Evolutionary conservation across 495 filamentous ascomycete genomes (phyloP), one percentile per base, ranked within the genome.

Genomic region (Aspergillus haitiensis): DNA sequence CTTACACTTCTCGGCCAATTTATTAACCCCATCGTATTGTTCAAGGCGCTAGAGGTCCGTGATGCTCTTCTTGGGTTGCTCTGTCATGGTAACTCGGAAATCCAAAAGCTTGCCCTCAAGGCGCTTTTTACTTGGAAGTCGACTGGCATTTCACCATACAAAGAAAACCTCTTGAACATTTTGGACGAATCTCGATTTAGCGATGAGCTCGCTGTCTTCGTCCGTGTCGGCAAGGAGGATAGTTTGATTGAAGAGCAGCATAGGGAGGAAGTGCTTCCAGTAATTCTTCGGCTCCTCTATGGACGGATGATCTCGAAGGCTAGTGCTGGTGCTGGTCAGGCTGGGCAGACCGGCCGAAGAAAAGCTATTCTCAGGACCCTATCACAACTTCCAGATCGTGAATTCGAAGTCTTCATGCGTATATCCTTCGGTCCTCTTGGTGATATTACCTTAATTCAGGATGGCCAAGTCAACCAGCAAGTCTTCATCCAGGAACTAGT

Each of bases 111-210:
- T 60, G 84, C 91, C 5, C 81, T 99, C 36, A 93, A 91, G 66
- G 91, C 88, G 33, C 83, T 99, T 18, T 81, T 94, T 46, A 84
- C 92, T 0, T 98, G 94, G 93, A 97, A 96, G 69, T 79, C 83
- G 37, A 77, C 87, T 3, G 84, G 79, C 15, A 78, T 99, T 49
- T 80, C 79, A 47, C 85, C 86, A 3, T 98, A 97, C 66, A 83
- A 93, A 60, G 93, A 97, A 64, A 89, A 92, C 61, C 78, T 99
- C 7, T 81, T 90, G 39, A 94, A 93, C 61, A 79, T 99, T 5
- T 80, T 98, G 12, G 95, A 99, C 64, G 94, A 98, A 59, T 84
- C 90, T 3, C 80, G 89, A 46, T 97, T 98, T 75, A 87, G 90
- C 65, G 95, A 98, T 66, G 92, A 97, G 72, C 82, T 98, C 12